Percentiles rank a stretch among this genome's conserved stretches.
phyloP scores from a whole-genome alignment of 78 protist genomes.

The Dictyostelium firmibasis region DNA sequence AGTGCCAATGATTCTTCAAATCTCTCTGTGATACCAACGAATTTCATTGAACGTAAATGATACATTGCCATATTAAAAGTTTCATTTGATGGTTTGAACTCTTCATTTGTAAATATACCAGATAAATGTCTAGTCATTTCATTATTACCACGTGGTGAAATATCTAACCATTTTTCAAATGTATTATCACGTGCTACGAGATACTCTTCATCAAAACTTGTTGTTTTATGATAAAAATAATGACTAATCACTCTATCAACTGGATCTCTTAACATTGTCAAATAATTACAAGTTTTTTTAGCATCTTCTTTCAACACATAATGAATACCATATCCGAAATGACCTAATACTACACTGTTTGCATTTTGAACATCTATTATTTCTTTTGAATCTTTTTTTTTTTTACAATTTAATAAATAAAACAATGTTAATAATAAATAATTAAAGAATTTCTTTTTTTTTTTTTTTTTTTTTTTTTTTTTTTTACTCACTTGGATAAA shows the following conservation, averaged over 20 bases:
- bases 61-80: not conserved
- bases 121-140: constrained; percentile 26
- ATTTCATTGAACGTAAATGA: constrained; percentile 7
- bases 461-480: too few relatives aligned
- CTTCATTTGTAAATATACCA: not conserved
- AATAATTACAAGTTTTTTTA: not conserved
- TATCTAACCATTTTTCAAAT: constrained; percentile 5
- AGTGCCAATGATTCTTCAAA: constrained; percentile 14
- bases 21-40: constrained; percentile 42
- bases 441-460: too few relatives aligned
- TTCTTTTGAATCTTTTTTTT: not conserved
- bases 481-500: not conserved
- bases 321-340: not conserved
- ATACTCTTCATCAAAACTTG: not conserved
- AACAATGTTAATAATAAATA: too few relatives aligned
- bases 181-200: not conserved
- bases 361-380: not conserved
- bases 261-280: constrained; percentile 53
- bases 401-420: too few relatives aligned
- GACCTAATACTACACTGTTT: not conserved
- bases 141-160: constrained; percentile 9
- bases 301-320: not conserved
- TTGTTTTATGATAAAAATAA: constrained; percentile 5
- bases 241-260: constrained; percentile 35
- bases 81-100: not conserved